Evolutionary conservation across 768 basidiomycete genomes (phyloP), one percentile per base, ranked within the genome.

Genomic region (Macrolepiota albuminosa): DNA sequence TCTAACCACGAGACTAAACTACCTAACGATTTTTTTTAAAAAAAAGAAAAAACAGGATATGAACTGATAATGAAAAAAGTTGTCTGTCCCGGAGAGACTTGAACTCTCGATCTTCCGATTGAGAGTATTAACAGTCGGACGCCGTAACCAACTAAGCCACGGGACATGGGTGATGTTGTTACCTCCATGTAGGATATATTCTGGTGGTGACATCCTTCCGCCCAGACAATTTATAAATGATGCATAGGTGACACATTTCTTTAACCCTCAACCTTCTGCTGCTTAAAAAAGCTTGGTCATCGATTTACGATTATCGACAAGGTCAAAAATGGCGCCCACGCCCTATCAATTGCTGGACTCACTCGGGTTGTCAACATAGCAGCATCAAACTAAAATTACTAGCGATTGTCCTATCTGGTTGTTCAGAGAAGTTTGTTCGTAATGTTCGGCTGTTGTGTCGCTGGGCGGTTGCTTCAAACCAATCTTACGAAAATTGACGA

Each of bases 381-480:
- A 31, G 18, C 33, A 49, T 21, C 42, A 21, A 13, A 10, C 24
- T 21, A 21, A 24, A 51, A 47, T 31, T n/a, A 18, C n/a, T 50
- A 33, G 39, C 8, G 42, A 48, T n/a, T 40, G 29, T 54, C 39
- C 11, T 42, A 6, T 31, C n/a, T 31, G 11, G 29, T n/a, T 29
- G 29, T 26, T 37, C 18, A 34, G 13, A 34, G 24, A 45, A 54
- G 48, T 55, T n/a, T 55, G 13, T 42, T 45, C 50, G 67, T 37
- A 24, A 91, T 92, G 89, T 91, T 92, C 66, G 90, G 89, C 18
- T 92, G 89, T 63, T 82, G 84, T 59, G 87, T 91, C 55, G 89
- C 90, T 42, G 89, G 89, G 24, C 86, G 90, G 62, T 80, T 84
- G 31, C 71, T 91, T 10, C 91, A 93, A 72, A 93, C 91, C 45